Base-by-base conservation (phyloP, 192 early-diverging fungal species). In the Dispira simplex region DNA sequence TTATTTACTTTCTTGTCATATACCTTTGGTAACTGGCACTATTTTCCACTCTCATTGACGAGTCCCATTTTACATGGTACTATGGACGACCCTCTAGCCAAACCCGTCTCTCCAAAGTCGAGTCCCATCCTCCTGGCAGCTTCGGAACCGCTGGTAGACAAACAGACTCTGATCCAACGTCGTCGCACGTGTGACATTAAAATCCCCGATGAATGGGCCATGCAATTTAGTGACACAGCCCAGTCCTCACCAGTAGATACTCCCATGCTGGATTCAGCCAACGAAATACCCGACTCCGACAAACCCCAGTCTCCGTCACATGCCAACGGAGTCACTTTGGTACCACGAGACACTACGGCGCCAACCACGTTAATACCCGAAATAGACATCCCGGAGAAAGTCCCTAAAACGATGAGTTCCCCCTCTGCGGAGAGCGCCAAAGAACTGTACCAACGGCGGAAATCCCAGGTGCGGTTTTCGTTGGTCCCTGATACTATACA, bases 401-500 rank as follows among this genome's bases (percentile, higher is more conserved):
- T 23, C 48, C 16, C 20, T 0, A 56, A 21, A 14, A 12, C 16
- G 54, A 3, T 21, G 20, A 56, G 54, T 21, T 28, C 54, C 12
- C 48, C 48, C 48, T 3, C 48, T 1, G 48, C 48, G 48, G 49
- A 51, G 49, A 23, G 49, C n/a, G 49, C 4, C 16, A 51, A 20
- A 20, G 23, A 23, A 23, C 8, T 23, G 49, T 51, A 20, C 23
- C 16, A 51, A 4, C 54, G 54, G 21, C 54, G 54, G 18, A 56
- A 56, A 25, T 56, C 54, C 54, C 13, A 56, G 13, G 54, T 56
- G 25, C 54, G 54, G 54, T 56, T 56, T 56, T 56, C 54, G 12
- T 26, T 56, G 54, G 54, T 21, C 54, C 54, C 54, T 21, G 54
- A 18, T 26, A 56, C 54, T 3, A 26, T 56, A 12, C 54, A 56